These are phyloP conservation scores for Metschnikowia continentalis DNA, from an alignment of 805 yeast species.

Conservation along the genomic window DNA sequence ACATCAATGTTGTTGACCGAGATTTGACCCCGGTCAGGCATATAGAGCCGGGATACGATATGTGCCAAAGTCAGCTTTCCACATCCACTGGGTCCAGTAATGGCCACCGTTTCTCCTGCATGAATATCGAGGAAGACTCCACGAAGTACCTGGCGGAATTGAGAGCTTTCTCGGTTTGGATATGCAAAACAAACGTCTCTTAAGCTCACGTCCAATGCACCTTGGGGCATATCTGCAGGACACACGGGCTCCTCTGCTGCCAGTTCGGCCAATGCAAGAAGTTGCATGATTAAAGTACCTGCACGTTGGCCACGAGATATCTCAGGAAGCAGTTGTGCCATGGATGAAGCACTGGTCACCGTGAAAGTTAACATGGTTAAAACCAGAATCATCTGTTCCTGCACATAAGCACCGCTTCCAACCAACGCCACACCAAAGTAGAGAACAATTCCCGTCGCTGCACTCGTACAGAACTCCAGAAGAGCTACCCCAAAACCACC, in stretches of 20 bases:
- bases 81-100: conserved; percentile 84
- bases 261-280: conserved; percentile 34
- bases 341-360: conserved; percentile 54
- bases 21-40: conserved; percentile 36
- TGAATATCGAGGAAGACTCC: conserved; percentile 41
- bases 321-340: conserved; percentile 70
- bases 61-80: conserved; percentile 81
- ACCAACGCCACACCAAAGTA: conserved; percentile 79
- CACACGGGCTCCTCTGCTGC: conserved; percentile 24
- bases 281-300: conserved; percentile 45
- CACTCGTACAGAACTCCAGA: conserved; percentile 48
- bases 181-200: conserved; percentile 48
- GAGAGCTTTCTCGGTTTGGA: conserved; percentile 23
- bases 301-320: conserved; percentile 77
- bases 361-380: conserved; percentile 73
- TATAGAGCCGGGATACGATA: conserved; percentile 53
- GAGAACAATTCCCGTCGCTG: conserved; percentile 68
- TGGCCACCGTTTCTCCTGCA: conserved; percentile 52
- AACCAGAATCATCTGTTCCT: conserved; percentile 60
- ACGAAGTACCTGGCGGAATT: conserved; percentile 30
- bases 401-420: conserved; percentile 50
- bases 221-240: neutral
- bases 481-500: conserved; percentile 68
- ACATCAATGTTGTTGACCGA: conserved; percentile 47
- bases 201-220: conserved; percentile 22